These are phyloP conservation scores for Penicillium simplicissimum DNA, from an alignment of 495 filamentous ascomycete genomes.

Conservation along the genomic window DNA sequence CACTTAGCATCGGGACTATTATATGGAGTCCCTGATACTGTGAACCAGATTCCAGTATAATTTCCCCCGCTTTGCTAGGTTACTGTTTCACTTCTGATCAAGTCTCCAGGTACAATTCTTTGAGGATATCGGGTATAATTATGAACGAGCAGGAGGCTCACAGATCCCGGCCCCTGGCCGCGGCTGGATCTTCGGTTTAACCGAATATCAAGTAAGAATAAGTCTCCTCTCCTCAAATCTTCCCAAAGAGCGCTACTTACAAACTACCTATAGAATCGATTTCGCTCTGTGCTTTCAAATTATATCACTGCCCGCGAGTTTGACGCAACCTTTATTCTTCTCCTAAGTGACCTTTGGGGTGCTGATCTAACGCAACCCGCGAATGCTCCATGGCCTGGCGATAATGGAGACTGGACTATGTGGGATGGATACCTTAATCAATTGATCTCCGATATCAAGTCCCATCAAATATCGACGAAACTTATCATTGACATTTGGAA, in stretches of 20 bases:
- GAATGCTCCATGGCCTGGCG: not conserved
- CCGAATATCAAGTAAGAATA: not conserved
- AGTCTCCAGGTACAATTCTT: not conserved
- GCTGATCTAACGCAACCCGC: not conserved
- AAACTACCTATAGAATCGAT: not conserved
- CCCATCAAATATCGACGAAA: not conserved
- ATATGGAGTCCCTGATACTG: not conserved
- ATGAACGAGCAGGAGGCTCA: not conserved
- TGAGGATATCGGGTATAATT: not conserved
- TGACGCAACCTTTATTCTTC: not conserved
- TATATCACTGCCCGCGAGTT: not conserved
- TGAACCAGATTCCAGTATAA: constrained; percentile 1
- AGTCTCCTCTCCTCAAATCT: not conserved
- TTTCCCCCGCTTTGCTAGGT: not conserved
- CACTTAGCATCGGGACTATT: not conserved
- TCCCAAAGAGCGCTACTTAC: not conserved
- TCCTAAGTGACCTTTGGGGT: not conserved
- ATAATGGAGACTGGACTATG: constrained; percentile 2
- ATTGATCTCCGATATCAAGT: not conserved
- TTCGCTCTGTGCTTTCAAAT: not conserved
- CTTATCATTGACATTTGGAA: not conserved
- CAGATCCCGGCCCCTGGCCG: not conserved
- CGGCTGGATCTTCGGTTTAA: not conserved
- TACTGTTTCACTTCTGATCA: not conserved
- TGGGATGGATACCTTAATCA: not conserved